Base-by-base conservation (phyloP, 805 yeast genomes). In the Scheffersomyces spartinae region DNA sequence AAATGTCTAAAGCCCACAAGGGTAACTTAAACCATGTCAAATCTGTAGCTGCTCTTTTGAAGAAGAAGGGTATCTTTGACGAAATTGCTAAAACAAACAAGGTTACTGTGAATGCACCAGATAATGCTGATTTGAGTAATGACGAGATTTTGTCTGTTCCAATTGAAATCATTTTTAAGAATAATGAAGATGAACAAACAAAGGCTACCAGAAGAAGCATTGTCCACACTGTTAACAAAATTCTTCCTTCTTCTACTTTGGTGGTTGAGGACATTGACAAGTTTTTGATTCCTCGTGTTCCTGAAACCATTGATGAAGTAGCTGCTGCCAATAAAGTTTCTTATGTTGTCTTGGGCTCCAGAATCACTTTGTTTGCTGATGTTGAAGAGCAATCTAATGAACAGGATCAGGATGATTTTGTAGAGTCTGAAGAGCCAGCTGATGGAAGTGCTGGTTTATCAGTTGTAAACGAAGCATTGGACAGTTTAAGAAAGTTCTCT, bases 1-100 rank as follows among this genome's bases (percentile, higher is more conserved):
- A 85, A 42, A 75, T 91, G 49, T 74, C 93, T 7, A 77, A 71
- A 51, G 94, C 97, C 16, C 96, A 91, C 49, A 81, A 84, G 42
- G 82, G 80, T 36, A 71, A 82, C 44, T 45, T 70, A 27, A 48
- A 58, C 10, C 97, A 91, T 42, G 95, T 94, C 7, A 70, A 71
- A 33, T 67, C 74, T 20, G 61, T 91, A 30, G 77, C 84, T 21
- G 64, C 77, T 8, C 81, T 64, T 47, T 76, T 91, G 37, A 47
- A 55, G 28, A 60, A 67, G 33, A 57, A 70, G 30, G 66, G 69
- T 17, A 46, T 57, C 18, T 64, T 78, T 36, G 40, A 52, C 21
- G 30, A 36, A n/a, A 49, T 71, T 33, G 57, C 60, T 13, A 34
- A 42, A 2, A 55, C 47, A 10, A 41, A 55, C 33, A 58, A 56